Evolutionary conservation across 2,329 filamentous ascomycete genomes (phyloP).

Genomic region (Trichoderma endophyticum): DNA sequence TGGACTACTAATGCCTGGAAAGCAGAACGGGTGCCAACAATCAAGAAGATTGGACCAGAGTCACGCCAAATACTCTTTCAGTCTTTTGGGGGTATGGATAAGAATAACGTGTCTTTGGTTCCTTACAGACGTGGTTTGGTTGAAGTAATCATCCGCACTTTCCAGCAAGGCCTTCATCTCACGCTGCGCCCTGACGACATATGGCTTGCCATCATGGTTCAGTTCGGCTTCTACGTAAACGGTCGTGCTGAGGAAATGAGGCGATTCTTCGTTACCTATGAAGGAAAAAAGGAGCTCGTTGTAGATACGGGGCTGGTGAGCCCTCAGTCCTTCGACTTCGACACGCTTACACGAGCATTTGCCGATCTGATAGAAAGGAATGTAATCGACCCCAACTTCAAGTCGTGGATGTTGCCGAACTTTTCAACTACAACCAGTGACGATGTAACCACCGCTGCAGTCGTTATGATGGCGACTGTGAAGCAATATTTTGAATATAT

Average conservation of each 20-base stretch:
- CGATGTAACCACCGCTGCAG: too few relatives aligned
- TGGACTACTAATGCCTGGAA: background rate
- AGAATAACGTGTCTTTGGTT: background rate
- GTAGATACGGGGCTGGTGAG: background rate
- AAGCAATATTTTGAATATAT: too few relatives aligned
- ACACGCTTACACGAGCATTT: background rate
- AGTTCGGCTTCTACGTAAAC: conserved; percentile 22
- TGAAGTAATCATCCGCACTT: conserved; percentile 4
- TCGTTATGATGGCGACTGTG: too few relatives aligned
- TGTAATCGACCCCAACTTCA: too few relatives aligned
- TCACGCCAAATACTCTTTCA: background rate
- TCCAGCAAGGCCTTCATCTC: conserved; percentile 22
- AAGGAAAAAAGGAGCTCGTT: background rate
- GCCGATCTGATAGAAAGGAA: too few relatives aligned
- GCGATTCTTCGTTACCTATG: conserved; percentile 18
- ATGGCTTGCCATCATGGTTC: conserved; percentile 30
- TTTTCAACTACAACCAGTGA: too few relatives aligned
- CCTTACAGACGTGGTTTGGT: background rate
- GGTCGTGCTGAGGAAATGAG: conserved; percentile 19
- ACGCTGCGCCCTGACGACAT: conserved; percentile 26
- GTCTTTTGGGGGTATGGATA: background rate
- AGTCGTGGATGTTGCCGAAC: too few relatives aligned
- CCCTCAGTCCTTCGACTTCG: background rate
- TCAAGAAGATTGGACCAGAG: background rate
- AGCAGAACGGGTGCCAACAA: accelerated